phyloP scores from a whole-genome alignment of 2,329 filamentous ascomycete species.

The Blastomyces percursus region DNA sequence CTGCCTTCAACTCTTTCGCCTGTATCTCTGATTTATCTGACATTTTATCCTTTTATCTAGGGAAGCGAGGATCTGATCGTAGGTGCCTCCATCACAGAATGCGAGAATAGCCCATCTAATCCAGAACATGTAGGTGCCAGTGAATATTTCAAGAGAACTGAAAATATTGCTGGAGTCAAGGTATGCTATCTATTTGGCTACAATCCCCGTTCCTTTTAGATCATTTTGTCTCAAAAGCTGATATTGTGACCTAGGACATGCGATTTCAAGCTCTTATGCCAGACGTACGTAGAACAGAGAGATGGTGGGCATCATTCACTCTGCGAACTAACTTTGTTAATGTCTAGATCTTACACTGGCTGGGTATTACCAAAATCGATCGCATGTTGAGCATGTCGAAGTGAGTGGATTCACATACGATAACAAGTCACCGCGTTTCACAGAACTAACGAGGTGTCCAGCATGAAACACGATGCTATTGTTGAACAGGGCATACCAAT shows the following conservation, averaged over 20 bases:
- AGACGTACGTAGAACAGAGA: slow-evolving; percentile 38
- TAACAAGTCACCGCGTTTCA: neutral
- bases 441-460: slow-evolving; percentile 6
- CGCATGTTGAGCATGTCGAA: slow-evolving; percentile 98
- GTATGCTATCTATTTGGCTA: slow-evolving; percentile 21
- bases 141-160: slow-evolving; percentile 94
- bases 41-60: slow-evolving; percentile 18
- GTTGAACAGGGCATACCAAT: slow-evolving; percentile 55
- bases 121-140: slow-evolving; percentile 60
- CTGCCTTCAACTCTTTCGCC: neutral
- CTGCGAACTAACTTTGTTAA: neutral
- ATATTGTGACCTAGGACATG: slow-evolving; percentile 49
- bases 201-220: neutral
- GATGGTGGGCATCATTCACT: neutral
- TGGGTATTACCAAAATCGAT: slow-evolving; percentile 97
- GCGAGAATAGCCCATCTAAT: slow-evolving; percentile 59
- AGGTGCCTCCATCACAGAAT: slow-evolving; percentile 24
- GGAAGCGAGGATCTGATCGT: slow-evolving; percentile 23
- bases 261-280: slow-evolving; percentile 98
- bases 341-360: slow-evolving; percentile 71
- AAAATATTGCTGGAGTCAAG: slow-evolving; percentile 95
- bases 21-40: neutral
- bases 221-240: slow-evolving; percentile 7
- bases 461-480: slow-evolving; percentile 44
- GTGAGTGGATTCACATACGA: slow-evolving; percentile 36